Evolutionary conservation across 805 yeast species (phyloP), one percentile per base, ranked within the genome.

Genomic region (Saccharomycopsis sp.): DNA sequence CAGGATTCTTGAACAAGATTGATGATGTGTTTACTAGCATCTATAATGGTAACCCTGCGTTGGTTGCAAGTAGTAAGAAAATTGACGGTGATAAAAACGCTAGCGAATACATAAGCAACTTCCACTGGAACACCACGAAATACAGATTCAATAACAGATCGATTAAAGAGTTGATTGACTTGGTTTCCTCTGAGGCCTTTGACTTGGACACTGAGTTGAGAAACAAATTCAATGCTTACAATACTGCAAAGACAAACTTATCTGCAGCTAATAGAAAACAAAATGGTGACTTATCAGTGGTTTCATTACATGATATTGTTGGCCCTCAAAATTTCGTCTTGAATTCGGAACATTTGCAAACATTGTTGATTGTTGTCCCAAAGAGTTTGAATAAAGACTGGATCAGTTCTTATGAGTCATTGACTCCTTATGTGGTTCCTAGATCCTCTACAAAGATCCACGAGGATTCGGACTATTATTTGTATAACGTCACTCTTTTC

Each of bases 201-300:
- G 85, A 88, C 56, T 80, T 94, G 65, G 99, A 94, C 70, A 76
- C 81, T 55, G 99, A 94, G 70, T 87, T 94, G 53, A 82, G 89
- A 69, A 73, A 80, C n/a, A 76, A 87, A n/a, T 86, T 80, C 69
- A 82, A 86, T 62, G 79, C 76, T 64, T 94, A 90, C 74, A 87
- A 83, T 66, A 81, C 83, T 53, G 97, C 97, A 54, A 89, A 86
- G 73, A 83, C 96, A 51, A 88, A 85, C 69, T 78, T 91, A 61
- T 79, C 85, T 54, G 91, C 97, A 12, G 93, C 96, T 8, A 96
- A 93, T 72, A 83, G 97, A 68, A 92, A 92, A 74, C 87, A 87
- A 71, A 86, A 89, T 44, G 99, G 99, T 59, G 97, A 94, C 70
- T 78, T 94, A 64, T 86, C 97, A 2, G 92, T 93, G 58, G 85